Conservation (phyloP, 495 filamentous ascomycete genomes). For the Lasiosphaeria ovina region DNA sequence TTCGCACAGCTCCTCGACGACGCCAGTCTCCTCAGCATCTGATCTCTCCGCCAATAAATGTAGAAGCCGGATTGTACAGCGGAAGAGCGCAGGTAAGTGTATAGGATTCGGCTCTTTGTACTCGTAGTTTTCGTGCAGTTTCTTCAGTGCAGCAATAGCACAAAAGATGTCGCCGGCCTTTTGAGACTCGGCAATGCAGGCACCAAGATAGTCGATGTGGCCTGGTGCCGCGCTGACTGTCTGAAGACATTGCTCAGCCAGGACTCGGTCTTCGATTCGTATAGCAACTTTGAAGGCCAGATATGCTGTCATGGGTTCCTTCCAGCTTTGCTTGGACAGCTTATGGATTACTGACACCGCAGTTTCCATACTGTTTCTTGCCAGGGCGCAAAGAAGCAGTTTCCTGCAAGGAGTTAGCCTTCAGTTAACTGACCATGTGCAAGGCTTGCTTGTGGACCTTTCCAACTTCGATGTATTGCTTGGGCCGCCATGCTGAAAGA, state of each 20-base stretch:
- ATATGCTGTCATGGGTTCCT: constrained; percentile 65
- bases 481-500: constrained; percentile 63
- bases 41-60: constrained; percentile 49
- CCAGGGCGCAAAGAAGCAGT: constrained; percentile 63
- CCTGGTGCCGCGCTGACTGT: constrained; percentile 44
- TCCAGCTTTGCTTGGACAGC: constrained; percentile 57
- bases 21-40: constrained; percentile 22
- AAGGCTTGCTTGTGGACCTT: constrained; percentile 33
- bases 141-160: constrained; percentile 56
- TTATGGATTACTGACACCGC: constrained; percentile 55
- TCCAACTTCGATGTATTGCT: constrained; percentile 65
- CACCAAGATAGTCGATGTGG: constrained; percentile 64
- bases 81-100: constrained; percentile 66
- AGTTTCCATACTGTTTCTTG: constrained; percentile 48
- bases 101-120: constrained; percentile 49
- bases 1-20: constrained; percentile 54
- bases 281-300: constrained; percentile 74
- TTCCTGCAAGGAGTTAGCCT: constrained; percentile 52
- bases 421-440: neutral
- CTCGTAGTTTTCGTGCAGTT: constrained; percentile 56
- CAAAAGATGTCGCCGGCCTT: constrained; percentile 57
- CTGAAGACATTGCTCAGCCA: constrained; percentile 59
- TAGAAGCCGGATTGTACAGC: constrained; percentile 61
- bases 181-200: constrained; percentile 75
- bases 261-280: constrained; percentile 51